Percentiles rank a stretch among this genome's conserved stretches.
Evolutionary conservation across 139 green algal species (phyloP).

Genomic region (Picochlorum sp.): DNA sequence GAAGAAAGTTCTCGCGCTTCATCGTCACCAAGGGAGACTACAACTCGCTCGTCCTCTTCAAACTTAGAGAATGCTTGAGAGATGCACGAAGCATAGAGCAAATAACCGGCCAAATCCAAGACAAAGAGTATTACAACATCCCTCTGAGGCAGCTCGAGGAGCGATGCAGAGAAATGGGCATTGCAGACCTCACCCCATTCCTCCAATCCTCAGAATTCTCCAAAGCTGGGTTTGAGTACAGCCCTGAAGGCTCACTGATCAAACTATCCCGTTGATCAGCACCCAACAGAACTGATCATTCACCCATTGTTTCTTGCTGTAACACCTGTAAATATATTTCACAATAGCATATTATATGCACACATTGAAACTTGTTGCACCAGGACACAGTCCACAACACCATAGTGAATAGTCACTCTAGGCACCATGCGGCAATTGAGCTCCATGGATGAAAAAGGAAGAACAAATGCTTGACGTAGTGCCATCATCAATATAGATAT

Average conservation of each 20-base stretch:
- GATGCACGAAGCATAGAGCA: constrained; percentile 36
- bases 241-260: constrained; percentile 18
- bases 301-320: neutral
- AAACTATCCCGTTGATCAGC: constrained; percentile 20
- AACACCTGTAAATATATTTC: neutral
- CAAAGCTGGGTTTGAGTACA: constrained; percentile 45
- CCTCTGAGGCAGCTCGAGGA: constrained; percentile 55
- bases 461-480: constrained; percentile 20
- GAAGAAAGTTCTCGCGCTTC: constrained; percentile 61
- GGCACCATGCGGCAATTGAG: constrained; percentile 16
- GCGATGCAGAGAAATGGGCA: constrained; percentile 69
- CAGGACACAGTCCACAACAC: neutral
- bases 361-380: neutral
- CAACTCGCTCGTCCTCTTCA: constrained; percentile 68
- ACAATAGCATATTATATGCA: neutral
- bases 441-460: constrained; percentile 1
- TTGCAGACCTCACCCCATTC: constrained; percentile 72
- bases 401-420: constrained; percentile 2
- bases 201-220: constrained; percentile 46
- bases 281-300: too few species aligned
- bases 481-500: neutral
- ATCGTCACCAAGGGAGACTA: constrained; percentile 83
- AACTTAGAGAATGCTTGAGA: constrained; percentile 60
- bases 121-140: constrained; percentile 17
- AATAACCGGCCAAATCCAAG: constrained; percentile 16